Conservation (phyloP, 345 rosid genomes). For the Pistacia vera region DNA sequence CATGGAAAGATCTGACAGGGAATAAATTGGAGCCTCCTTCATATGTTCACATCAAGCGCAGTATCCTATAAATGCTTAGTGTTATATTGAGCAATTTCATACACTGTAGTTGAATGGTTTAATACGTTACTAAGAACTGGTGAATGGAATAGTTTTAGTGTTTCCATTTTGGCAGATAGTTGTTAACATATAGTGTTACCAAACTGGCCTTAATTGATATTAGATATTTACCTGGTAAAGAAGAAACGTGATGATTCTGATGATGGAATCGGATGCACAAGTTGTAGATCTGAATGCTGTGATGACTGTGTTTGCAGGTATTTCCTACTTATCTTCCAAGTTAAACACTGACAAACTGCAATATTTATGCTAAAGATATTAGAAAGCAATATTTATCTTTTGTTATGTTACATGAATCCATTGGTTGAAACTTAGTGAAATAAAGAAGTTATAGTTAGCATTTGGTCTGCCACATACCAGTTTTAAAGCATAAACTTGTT, state of each 20-base stretch:
- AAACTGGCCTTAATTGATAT: slow-evolving; percentile 45
- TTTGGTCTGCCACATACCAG: slow-evolving; percentile 3
- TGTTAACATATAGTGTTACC: neutral
- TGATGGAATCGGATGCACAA: slow-evolving; percentile 85
- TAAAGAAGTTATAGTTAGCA: neutral
- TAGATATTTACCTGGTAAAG: slow-evolving; percentile 85
- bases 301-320: slow-evolving; percentile 94
- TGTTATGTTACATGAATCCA: neutral
- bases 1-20: slow-evolving; percentile 57
- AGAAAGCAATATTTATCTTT: neutral
- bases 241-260: slow-evolving; percentile 71
- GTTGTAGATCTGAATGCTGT: slow-evolving; percentile 70
- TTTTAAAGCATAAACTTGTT: slow-evolving; percentile 10
- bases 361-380: neutral
- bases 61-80: slow-evolving; percentile 63
- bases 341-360: neutral
- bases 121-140: neutral
- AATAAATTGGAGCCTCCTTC: slow-evolving; percentile 75
- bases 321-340: slow-evolving; percentile 1
- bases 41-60: slow-evolving; percentile 87
- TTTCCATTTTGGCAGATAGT: neutral
- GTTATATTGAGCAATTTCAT: slow-evolving; percentile 8
- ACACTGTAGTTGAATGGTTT: neutral
- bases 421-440: neutral
- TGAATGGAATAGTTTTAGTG: neutral